phyloP scores from a whole-genome alignment of 2,329 filamentous ascomycete species.

The Sordariomycetes sp. region DNA sequence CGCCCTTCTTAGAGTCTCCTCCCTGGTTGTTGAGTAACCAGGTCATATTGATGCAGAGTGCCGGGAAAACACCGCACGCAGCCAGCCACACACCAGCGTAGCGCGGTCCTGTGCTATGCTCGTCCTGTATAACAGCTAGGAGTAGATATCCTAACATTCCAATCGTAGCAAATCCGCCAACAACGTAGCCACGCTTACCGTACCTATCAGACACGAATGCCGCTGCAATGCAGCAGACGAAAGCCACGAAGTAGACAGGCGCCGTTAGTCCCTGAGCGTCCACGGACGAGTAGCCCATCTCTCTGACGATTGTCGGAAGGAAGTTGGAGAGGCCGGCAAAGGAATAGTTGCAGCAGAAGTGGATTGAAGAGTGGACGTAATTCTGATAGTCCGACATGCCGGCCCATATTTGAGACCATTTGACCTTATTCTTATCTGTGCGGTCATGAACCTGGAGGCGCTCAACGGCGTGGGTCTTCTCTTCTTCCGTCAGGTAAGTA shows the following conservation, averaged over 20 bases:
- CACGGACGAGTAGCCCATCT: conserved; percentile 23
- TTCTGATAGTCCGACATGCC: conserved; percentile 21
- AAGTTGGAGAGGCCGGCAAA: conserved; percentile 25
- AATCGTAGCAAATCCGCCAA: conserved; percentile 13
- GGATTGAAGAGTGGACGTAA: conserved; percentile 19
- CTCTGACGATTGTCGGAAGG: conserved; percentile 23
- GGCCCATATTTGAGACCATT: conserved; percentile 17
- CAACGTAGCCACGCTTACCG: conserved; percentile 18
- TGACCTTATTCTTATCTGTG: conserved; percentile 7
- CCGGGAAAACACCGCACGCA: conserved; percentile 16
- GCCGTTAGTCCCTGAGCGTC: conserved; percentile 25
- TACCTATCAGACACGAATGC: conserved; percentile 21
- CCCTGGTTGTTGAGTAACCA: conserved; percentile 18
- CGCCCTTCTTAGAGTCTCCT: conserved; percentile 14
- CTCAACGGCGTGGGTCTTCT: conserved; percentile 11
- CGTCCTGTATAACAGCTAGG: conserved; percentile 10
- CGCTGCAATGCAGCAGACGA: conserved; percentile 16
- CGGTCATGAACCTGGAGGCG: conserved; percentile 11
- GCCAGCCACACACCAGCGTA: conserved; percentile 24
- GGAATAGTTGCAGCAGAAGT: conserved; percentile 23
- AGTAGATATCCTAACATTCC: conserved; percentile 17
- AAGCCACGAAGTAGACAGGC: conserved; percentile 24
- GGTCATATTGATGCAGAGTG: conserved; percentile 14
- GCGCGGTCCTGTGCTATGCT: conserved; percentile 13
- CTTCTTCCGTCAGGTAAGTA: conserved; percentile 14